Evolutionary conservation across 2,329 filamentous ascomycete genomes (phyloP).

Genomic region (Cladosporium cucumerinum): DNA sequence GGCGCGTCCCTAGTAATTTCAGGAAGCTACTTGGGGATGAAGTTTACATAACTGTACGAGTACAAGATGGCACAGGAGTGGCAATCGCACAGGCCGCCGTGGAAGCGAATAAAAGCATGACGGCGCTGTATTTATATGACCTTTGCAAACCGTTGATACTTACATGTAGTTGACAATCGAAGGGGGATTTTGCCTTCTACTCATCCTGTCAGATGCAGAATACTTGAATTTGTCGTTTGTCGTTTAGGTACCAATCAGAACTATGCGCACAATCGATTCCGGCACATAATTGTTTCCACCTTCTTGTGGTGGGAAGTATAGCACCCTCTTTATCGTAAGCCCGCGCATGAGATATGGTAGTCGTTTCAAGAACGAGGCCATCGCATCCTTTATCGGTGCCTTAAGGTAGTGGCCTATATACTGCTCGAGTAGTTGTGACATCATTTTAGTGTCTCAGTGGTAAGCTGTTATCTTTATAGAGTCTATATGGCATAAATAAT

Average conservation of each 20-base stretch:
- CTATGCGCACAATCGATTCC: background rate
- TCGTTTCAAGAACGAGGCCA: no score
- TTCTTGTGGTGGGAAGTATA: background rate
- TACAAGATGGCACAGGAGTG: background rate
- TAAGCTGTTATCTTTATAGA: no score
- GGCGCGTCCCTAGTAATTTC: background rate
- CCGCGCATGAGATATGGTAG: no score
- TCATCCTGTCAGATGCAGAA: background rate
- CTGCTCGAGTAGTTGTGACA: no score
- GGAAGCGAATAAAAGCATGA: background rate
- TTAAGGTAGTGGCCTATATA: no score
- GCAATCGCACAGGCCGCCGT: background rate
- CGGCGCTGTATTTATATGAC: background rate
- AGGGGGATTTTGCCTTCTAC: background rate
- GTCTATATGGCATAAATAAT: no score
- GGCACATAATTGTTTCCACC: background rate
- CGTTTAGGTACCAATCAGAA: fast-evolving
- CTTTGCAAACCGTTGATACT: background rate
- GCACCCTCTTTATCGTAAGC: no score
- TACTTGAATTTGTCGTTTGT: background rate
- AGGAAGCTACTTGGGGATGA: background rate
- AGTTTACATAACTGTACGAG: background rate
- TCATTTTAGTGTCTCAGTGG: no score
- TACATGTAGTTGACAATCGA: background rate
- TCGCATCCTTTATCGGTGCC: no score